Evolutionary conservation across 306 rosid genomes (phyloP).

Genomic region (Vigna trinervia): DNA sequence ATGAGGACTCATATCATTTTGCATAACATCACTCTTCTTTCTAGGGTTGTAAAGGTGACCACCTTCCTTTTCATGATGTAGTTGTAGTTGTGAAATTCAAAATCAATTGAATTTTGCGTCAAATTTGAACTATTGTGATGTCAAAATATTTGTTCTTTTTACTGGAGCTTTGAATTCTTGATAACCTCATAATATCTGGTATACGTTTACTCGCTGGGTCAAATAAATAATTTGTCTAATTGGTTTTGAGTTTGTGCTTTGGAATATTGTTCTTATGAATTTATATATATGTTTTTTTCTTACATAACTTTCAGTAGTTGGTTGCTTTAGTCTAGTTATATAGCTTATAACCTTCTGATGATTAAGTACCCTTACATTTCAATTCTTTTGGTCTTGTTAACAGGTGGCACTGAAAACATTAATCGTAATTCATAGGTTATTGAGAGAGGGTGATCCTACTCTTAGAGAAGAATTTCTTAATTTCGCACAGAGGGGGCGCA

Average conservation of each 20-base stretch:
- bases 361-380: slow-evolving; percentile 20
- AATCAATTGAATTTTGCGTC: background rate
- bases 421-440: slow-evolving; percentile 72
- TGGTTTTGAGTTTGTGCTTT: background rate
- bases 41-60: background rate
- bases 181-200: background rate
- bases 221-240: background rate
- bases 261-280: background rate
- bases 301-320: background rate
- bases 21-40: background rate
- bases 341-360: slow-evolving; percentile 5
- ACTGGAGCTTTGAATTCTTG: background rate
- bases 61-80: background rate
- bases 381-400: slow-evolving; percentile 17
- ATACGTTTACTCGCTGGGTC: background rate
- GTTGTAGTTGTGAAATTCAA: background rate
- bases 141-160: background rate
- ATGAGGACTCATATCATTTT: no score
- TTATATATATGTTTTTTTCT: no score
- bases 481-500: slow-evolving; percentile 67
- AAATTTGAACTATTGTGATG: background rate
- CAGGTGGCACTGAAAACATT: slow-evolving; percentile 83
- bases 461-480: slow-evolving; percentile 77
- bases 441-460: slow-evolving; percentile 86
- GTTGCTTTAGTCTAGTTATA: slow-evolving; percentile 16